Base-by-base conservation (phyloP, 1,139 yeast genomes). In the Suhomyces guaymorum region DNA sequence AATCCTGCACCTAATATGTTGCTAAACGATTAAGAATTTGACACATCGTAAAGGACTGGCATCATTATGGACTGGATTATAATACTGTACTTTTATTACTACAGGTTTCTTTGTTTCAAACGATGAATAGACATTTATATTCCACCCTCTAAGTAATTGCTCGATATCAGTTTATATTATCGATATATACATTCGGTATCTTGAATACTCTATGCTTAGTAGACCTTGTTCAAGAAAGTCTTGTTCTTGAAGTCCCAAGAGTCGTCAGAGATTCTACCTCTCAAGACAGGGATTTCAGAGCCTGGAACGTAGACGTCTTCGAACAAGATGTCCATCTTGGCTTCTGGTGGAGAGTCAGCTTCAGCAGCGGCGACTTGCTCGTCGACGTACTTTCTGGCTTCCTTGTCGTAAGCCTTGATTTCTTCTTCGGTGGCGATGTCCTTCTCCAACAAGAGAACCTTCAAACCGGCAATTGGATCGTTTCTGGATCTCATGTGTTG, bases 401-500 rank as follows among this genome's bases (percentile, higher is more conserved):
- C 89, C 76, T 92, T 92, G 72, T 92, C 98, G 60, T 87, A 84
- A 43, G 87, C 65, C 78, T 89, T 88, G 66, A 92, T 78, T 75
- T 92, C 97, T 41, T 83, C 95, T 74, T 92, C 98, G 46, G 94
- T 75, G 45, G 96, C 95, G 54, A 92, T 80, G 43, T 76, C 79
- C 63, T 80, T 75, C 51, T 89, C 97, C 56, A 90, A 66, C 54
- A 92, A 73, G 43, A 80, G 84, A 57, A 82, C 81, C 79, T 90
- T 90, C 61, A 92, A 80, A 50, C 97, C 97, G 41, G 96, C 92
- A 66, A 92, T 89, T 55, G 97, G 97, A 66, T 92, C 98, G 64
- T 85, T 89, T 75, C 90, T 84, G 31, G 97, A 88, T 77, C 98
- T 85, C 97, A 92, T 90, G 76, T 92, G 94, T 73, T 90, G 97